Conservation (phyloP, 305 asterid species). For the Vinca major region DNA sequence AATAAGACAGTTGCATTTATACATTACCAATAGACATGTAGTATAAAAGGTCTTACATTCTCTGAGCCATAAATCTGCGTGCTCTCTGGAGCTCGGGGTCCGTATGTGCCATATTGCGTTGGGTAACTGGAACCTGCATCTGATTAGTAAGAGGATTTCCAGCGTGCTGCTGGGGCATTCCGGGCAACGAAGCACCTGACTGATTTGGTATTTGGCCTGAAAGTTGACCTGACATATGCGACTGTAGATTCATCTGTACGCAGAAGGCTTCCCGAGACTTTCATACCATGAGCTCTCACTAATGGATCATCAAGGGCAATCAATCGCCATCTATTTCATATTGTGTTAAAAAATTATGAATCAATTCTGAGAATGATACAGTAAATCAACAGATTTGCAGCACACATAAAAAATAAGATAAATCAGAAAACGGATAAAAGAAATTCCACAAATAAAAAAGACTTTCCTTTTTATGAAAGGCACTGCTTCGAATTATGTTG, state of each 20-base stretch:
- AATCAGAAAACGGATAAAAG: neutral
- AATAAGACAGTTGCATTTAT: neutral
- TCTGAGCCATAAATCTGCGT: conserved; percentile 50
- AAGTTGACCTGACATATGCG: conserved; percentile 63
- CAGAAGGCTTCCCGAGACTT: neutral
- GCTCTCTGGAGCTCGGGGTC: conserved; percentile 45
- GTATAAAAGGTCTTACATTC: conserved; percentile 50
- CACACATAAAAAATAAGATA: neutral
- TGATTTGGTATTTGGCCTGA: conserved; percentile 72
- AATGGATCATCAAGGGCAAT: neutral
- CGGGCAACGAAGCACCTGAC: conserved; percentile 31
- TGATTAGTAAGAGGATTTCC: conserved; percentile 50
- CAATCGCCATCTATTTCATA: neutral
- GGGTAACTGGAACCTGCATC: conserved; percentile 65
- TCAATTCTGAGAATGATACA: conserved; percentile 5
- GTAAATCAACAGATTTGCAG: neutral
- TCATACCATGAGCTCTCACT: conserved; percentile 1
- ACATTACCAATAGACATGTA: conserved; percentile 6
- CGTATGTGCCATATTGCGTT: conserved; percentile 30
- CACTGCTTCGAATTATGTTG: neutral
- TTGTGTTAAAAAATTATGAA: neutral
- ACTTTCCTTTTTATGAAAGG: neutral
- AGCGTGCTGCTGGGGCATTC: conserved; percentile 51
- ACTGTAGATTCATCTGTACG: conserved; percentile 55
- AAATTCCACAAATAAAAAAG: too few relatives aligned